Conservation (phyloP, 768 basidiomycete species). For the Rubroboletus pulcherrimus region DNA sequence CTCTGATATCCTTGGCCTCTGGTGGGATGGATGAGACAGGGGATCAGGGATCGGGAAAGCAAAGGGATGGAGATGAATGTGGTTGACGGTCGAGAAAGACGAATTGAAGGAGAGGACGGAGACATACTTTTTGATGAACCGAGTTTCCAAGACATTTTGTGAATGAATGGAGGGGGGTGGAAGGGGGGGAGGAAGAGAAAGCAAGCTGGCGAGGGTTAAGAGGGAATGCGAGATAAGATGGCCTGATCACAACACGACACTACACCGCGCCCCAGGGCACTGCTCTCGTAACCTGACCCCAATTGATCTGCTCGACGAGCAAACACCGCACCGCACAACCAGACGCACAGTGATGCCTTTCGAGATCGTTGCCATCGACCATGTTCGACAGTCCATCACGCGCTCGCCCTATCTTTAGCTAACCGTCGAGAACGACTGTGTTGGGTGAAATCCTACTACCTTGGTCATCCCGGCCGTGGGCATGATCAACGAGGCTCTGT, state of each 20-base stretch:
- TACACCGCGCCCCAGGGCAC: neutral
- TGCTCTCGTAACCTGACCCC: neutral
- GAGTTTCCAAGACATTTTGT: conserved; percentile 57
- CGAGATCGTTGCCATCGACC: neutral
- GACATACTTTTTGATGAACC: conserved; percentile 36
- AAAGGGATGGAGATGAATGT: neutral
- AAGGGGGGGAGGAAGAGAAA: neutral
- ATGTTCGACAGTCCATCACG: neutral
- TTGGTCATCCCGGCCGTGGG: neutral
- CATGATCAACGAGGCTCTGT: neutral
- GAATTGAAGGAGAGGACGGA: neutral
- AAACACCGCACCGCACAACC: no score
- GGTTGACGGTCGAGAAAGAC: no score
- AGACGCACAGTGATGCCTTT: neutral
- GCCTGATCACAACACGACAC: conserved; percentile 5
- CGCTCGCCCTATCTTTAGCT: neutral
- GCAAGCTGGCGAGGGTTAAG: neutral
- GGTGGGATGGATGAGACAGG: conserved; percentile 6
- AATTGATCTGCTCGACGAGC: no score
- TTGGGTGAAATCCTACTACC: neutral
- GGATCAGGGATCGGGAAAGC: conserved; percentile 3
- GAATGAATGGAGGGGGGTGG: neutral
- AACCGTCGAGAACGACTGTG: neutral
- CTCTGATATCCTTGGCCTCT: conserved; percentile 70
- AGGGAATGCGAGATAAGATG: conserved; percentile 4